phyloP scores from a whole-genome alignment of 768 basidiomycete genomes.

The Pisolithus orientalis region DNA sequence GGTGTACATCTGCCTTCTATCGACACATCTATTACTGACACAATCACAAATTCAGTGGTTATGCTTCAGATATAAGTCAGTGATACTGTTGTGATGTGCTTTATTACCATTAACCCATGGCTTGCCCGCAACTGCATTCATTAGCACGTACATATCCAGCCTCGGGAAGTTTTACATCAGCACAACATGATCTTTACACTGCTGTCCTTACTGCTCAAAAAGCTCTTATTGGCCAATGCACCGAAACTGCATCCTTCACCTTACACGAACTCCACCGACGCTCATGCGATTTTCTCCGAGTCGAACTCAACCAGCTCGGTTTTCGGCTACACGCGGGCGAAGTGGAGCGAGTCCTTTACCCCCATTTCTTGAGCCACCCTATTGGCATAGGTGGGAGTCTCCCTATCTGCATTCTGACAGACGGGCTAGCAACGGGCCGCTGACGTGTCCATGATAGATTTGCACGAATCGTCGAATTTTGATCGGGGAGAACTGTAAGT shows the following conservation, averaged over 20 bases:
- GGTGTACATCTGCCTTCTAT: conserved; percentile 15
- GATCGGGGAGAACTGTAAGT: conserved; percentile 51
- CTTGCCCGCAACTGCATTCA: neutral
- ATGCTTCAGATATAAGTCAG: conserved; percentile 91
- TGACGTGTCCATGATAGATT: conserved; percentile 42
- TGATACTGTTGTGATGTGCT: neutral
- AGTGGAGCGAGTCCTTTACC: conserved; percentile 72
- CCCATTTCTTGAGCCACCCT: conserved; percentile 88
- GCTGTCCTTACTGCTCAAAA: conserved; percentile 74
- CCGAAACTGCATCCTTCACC: conserved; percentile 47
- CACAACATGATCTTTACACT: conserved; percentile 82
- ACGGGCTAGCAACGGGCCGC: conserved; percentile 1
- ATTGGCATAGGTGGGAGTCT: conserved; percentile 72
- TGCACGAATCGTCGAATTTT: conserved; percentile 76
- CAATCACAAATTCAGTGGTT: conserved; percentile 48
- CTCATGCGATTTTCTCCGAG: conserved; percentile 59
- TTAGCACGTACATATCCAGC: conserved; percentile 85
- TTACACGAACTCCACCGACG: conserved; percentile 73
- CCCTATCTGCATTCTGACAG: neutral
- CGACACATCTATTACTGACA: too few relatives aligned
- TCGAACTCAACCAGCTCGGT: conserved; percentile 66
- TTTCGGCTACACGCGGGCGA: conserved; percentile 42
- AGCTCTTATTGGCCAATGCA: conserved; percentile 54
- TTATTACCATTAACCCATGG: conserved; percentile 3
- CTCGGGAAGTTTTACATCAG: conserved; percentile 67